These are phyloP conservation scores for Dillenia suffruticosa DNA, from an alignment of 164 flowering plant genomes.

Conservation along the genomic window DNA sequence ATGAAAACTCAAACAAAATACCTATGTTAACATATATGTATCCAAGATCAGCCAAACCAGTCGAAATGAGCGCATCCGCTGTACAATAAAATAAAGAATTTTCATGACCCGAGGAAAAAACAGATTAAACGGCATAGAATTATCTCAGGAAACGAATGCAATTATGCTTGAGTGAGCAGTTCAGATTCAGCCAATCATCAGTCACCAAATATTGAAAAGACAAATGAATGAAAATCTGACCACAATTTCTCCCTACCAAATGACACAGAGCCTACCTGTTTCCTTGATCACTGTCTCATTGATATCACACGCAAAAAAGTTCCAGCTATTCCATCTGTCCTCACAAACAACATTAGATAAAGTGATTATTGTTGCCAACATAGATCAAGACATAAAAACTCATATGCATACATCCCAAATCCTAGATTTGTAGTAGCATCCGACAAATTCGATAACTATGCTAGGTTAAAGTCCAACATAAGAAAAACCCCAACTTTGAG, in stretches of 20 bases:
- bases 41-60: constrained; percentile 86
- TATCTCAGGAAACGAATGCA: background rate
- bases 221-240: no score
- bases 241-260: no score
- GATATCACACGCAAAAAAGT: constrained; percentile 83
- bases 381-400: no score
- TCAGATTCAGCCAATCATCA: background rate
- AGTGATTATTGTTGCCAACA: no score
- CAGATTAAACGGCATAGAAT: background rate
- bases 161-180: no score
- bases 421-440: no score
- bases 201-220: no score
- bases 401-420: no score
- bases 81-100: constrained; percentile 21
- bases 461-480: no score
- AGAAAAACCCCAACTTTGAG: no score
- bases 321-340: constrained; percentile 97
- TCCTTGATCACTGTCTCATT: constrained; percentile 79
- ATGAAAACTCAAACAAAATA: constrained; percentile 18
- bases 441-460: no score
- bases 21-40: constrained; percentile 87
- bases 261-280: constrained; percentile 39
- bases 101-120: background rate
- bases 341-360: constrained; percentile 1
- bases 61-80: constrained; percentile 91